Conservation (phyloP, 148 eudicot species). For the Rhododendron vialii region DNA sequence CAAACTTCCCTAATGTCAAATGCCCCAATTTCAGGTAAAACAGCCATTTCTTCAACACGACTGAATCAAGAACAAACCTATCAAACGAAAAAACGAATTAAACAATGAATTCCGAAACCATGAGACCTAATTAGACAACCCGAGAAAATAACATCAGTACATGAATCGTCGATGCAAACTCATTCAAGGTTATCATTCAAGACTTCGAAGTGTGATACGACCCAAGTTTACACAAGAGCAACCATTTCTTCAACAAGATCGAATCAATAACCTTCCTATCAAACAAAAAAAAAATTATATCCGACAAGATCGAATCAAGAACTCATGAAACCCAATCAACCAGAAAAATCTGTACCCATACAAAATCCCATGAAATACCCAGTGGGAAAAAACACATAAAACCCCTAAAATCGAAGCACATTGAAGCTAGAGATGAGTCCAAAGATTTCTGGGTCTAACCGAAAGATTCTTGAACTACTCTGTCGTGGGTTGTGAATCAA, state of each 20-base stretch:
- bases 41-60: conserved; percentile 5
- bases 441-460: not conserved
- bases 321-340: conserved; percentile 9
- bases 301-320: not conserved
- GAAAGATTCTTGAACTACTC: not conserved
- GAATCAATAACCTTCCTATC: not conserved
- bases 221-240: not conserved
- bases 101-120: not conserved
- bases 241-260: not conserved
- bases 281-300: not conserved
- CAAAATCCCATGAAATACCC: not conserved
- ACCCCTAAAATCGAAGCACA: not conserved
- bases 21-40: not conserved
- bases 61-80: conserved; percentile 4
- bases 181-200: not conserved
- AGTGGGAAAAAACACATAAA: not conserved
- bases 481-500: not conserved
- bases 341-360: not conserved
- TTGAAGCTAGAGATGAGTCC: not conserved
- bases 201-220: not conserved
- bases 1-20: conserved; percentile 20
- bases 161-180: not conserved
- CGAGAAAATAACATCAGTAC: not conserved
- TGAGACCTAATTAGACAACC: conserved; percentile 9
- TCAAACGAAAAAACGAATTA: not conserved